Conservation (phyloP, 192 early-diverging fungal genomes). For the Anaeromyces robustus region DNA sequence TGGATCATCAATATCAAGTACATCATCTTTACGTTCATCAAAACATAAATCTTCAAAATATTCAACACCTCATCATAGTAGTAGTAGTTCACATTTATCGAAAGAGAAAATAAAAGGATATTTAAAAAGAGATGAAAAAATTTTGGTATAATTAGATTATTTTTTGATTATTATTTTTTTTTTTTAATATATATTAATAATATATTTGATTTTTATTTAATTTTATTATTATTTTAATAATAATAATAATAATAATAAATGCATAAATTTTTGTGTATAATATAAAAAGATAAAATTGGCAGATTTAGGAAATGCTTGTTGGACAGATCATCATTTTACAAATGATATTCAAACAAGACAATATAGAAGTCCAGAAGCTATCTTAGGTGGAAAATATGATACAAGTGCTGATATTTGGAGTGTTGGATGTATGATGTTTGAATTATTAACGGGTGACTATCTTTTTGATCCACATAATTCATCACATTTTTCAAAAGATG, state of each 20-base stretch:
- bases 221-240: too few relatives aligned
- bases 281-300: slow-evolving; percentile 73
- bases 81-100: neutral
- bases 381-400: slow-evolving; percentile 75
- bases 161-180: too few relatives aligned
- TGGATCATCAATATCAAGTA: neutral
- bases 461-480: slow-evolving; percentile 87
- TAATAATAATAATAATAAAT: too few relatives aligned
- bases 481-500: slow-evolving; percentile 69
- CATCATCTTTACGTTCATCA: neutral
- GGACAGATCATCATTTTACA: slow-evolving; percentile 89
- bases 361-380: slow-evolving; percentile 90
- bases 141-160: neutral
- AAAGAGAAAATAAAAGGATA: neutral
- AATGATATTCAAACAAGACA: slow-evolving; percentile 95
- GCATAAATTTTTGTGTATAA: too few relatives aligned
- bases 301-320: slow-evolving; percentile 92
- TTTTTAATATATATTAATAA: too few relatives aligned
- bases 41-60: neutral
- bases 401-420: slow-evolving; percentile 84
- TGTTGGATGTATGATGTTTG: slow-evolving; percentile 81
- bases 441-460: slow-evolving; percentile 84
- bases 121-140: neutral
- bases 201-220: too few relatives aligned
- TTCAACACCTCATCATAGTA: neutral